Percentiles rank a stretch among this genome's conserved stretches.
Evolutionary conservation across 2,329 filamentous ascomycete species (phyloP).

Genomic region (Pezicula carpinea): DNA sequence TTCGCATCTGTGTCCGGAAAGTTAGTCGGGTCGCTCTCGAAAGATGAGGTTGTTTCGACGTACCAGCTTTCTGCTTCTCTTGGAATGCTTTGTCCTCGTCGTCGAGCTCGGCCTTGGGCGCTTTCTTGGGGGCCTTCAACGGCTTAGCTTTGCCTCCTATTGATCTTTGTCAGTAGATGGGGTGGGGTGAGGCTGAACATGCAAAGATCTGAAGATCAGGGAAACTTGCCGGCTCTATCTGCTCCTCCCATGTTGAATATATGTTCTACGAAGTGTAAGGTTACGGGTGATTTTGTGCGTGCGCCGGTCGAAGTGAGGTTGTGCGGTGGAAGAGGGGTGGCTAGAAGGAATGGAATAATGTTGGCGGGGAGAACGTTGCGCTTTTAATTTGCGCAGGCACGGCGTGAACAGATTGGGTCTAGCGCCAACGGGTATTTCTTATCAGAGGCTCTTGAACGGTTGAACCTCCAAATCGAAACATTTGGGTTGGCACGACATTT

Average conservation of each 20-base stretch:
- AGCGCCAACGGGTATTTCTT: not conserved
- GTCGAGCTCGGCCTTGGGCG: constrained; percentile 68
- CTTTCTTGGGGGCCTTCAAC: constrained; percentile 86
- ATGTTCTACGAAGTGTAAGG: not conserved
- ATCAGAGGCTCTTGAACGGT: too few relatives aligned
- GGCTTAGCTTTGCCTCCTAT: constrained; percentile 79
- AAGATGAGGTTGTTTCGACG: constrained; percentile 26
- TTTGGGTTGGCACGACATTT: too few relatives aligned
- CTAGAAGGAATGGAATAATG: not conserved
- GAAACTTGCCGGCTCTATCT: constrained; percentile 56
- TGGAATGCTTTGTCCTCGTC: constrained; percentile 81
- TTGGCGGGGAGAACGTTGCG: not conserved
- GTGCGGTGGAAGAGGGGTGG: not conserved
- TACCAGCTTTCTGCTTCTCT: constrained; percentile 81
- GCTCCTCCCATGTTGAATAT: constrained; percentile 55
- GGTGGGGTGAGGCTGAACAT: constrained; percentile 4
- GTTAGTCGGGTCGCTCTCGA: constrained; percentile 5
- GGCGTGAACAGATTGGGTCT: not conserved
- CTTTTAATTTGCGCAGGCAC: not conserved
- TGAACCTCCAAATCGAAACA: too few relatives aligned
- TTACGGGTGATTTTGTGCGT: not conserved
- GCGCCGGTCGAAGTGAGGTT: not conserved
- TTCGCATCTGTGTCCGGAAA: constrained; percentile 59
- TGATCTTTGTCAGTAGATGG: constrained; percentile 13
- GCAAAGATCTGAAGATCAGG: not conserved